Evolutionary conservation across 225 moss, liverwort and hornwort species (phyloP).

Genomic region (Polytrichum formosum): DNA sequence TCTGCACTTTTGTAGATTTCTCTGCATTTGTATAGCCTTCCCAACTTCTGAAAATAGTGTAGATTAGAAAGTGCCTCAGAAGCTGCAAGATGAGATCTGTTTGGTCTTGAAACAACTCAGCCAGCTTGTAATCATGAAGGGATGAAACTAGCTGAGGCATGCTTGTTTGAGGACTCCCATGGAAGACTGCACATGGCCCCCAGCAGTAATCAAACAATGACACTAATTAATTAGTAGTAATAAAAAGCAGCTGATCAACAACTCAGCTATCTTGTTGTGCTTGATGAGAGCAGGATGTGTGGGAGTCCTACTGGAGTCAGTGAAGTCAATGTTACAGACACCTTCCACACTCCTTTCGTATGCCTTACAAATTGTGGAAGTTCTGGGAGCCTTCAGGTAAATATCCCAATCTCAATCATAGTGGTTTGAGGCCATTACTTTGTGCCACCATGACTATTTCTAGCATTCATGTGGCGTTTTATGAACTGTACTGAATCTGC

Average conservation of each 20-base stretch:
- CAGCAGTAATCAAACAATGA: constrained; percentile 13
- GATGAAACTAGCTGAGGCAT: constrained; percentile 37
- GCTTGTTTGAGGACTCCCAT: constrained; percentile 75
- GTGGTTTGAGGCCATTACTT: not conserved
- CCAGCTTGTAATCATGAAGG: too few species aligned
- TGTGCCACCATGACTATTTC: not conserved
- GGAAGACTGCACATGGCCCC: constrained; percentile 87
- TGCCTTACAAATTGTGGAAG: constrained; percentile 70
- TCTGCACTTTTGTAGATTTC: too few species aligned
- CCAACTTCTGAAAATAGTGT: too few species aligned
- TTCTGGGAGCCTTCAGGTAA: constrained; percentile 84
- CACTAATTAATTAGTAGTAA: too few species aligned
- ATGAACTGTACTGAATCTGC: too few species aligned
- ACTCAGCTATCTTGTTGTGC: too few species aligned
- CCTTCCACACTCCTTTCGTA: constrained; percentile 45
- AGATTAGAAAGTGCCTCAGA: too few species aligned
- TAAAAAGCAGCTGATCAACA: too few species aligned
- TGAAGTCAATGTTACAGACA: constrained; percentile 44
- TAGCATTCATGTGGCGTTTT: too few species aligned
- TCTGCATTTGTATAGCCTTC: too few species aligned
- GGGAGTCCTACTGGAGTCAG: constrained; percentile 65
- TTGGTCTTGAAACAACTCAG: too few species aligned
- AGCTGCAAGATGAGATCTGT: too few species aligned
- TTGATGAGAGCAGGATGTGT: constrained; percentile 63
- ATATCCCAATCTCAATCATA: constrained; percentile 9